Base-by-base conservation (phyloP, 106 monocot species). In the Iris macrosiphon region DNA sequence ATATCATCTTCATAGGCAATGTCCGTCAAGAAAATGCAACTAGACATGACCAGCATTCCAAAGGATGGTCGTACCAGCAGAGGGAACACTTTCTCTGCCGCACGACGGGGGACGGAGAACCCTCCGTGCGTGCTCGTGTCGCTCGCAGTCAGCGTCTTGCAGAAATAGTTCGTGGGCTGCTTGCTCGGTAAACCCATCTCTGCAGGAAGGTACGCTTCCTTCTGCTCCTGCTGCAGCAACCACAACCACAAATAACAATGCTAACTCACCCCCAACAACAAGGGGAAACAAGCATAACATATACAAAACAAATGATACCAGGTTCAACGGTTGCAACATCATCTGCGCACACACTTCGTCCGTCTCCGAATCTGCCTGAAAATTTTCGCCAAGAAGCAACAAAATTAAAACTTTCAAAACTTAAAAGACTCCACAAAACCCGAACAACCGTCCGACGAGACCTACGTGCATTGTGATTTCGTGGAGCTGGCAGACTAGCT, bases 391-490 rank as follows among this genome's bases (percentile, higher is more conserved):
- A 18, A n/a, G 49, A 48, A 17, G 41, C 62, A 42, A 14, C n/a
- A 45, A 17, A 28, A 2, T 30, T 6, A 2, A 29, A 39, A 40
- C 35, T 23, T 29, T 3, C 22, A 24, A 27, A 15, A 21, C 21
- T 17, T 1, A 7, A 24, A 39, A 38, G 7, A 35, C 4, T 35
- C n/a, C n/a, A n/a, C n/a, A n/a, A n/a, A n/a, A n/a, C n/a, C n/a
- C n/a, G n/a, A n/a, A n/a, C n/a, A n/a, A n/a, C n/a, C n/a, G n/a
- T n/a, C n/a, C n/a, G n/a, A n/a, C 34, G 10, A 31, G 48, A 79
- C 92, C 70, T 62, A 92, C 92, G 64, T 92, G 92, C 92, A 95
- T 95, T 43, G 95, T 95, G 33, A 82, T 79, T 74, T 89, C 76
- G 28, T 85, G 95, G 31, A 95, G 85, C 45, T 89, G 95, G 72